Conservation (phyloP, 148 eudicot species). For the Tetragonia tetragonoides region DNA sequence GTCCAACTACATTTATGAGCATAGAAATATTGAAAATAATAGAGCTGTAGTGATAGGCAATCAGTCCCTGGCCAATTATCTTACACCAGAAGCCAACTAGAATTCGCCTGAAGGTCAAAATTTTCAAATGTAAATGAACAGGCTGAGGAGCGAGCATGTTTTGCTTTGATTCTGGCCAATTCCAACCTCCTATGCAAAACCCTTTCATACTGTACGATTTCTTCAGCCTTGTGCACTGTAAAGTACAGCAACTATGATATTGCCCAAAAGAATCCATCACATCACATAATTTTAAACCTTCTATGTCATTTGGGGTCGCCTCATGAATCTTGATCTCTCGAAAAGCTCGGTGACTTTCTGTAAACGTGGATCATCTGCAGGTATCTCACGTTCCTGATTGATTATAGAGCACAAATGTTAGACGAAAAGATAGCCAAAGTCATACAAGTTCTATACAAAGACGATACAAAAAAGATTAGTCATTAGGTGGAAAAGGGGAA, state of each 20-base stretch:
- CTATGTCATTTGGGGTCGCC: not conserved
- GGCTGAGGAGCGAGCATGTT: no score
- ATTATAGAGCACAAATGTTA: not conserved
- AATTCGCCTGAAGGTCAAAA: no score
- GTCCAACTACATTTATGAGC: no score
- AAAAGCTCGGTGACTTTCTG: slow-evolving; percentile 38
- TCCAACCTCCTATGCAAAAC: not conserved
- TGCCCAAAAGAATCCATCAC: not conserved
- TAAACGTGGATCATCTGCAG: slow-evolving; percentile 71
- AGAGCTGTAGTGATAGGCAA: no score
- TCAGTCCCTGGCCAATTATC: no score
- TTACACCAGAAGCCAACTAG: no score
- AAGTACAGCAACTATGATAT: not conserved
- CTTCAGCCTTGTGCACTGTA: not conserved
- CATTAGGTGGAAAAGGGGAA: no score
- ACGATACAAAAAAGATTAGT: not conserved
- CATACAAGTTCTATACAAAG: not conserved
- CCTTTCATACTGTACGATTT: not conserved
- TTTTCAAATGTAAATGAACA: no score
- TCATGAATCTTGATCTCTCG: slow-evolving; percentile 27
- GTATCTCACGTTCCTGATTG: slow-evolving; percentile 73
- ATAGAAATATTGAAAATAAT: no score
- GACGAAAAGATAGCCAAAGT: not conserved
- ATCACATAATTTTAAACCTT: not conserved
- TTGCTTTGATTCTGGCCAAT: not conserved